Percentiles rank a stretch among this genome's conserved stretches.
Conservation (phyloP, 1,284 basidiomycete genomes). For the Amylostereum areolatum region DNA sequence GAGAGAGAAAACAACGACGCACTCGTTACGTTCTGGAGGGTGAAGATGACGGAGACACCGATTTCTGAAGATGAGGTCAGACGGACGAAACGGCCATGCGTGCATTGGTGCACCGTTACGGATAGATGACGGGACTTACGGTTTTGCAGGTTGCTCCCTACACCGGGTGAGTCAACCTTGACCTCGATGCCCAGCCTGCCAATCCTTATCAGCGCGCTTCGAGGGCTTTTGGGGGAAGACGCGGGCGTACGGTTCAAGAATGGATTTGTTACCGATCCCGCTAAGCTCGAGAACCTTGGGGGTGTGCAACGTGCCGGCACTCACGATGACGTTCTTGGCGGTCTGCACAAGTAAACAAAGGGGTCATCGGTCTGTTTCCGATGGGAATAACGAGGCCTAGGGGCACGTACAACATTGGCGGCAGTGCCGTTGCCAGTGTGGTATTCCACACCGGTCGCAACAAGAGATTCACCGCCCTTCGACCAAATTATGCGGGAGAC, state of each 20-base stretch:
- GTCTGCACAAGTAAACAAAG: no score
- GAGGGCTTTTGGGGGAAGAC: conserved; percentile 39
- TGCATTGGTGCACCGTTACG: no score
- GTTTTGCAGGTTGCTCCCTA: conserved; percentile 42
- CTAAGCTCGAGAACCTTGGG: conserved; percentile 38
- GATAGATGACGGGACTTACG: no score
- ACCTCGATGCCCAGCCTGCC: conserved; percentile 32
- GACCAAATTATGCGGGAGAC: conserved; percentile 18
- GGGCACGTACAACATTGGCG: no score
- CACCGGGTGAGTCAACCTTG: conserved; percentile 31
- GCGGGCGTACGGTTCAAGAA: conserved; percentile 31
- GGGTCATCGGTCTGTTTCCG: no score
- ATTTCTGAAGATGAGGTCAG: no score
- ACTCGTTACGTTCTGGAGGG: no score
- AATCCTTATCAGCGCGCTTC: conserved; percentile 34
- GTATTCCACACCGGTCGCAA: conserved; percentile 10
- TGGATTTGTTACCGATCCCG: conserved; percentile 36
- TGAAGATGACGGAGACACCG: no score
- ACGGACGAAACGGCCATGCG: no score
- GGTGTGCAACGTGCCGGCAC: conserved; percentile 24
- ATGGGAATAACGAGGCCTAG: no score
- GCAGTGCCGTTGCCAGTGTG: no score
- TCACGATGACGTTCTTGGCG: conserved; percentile 23
- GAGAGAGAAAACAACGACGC: no score
- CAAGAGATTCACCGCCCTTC: conserved; percentile 1